Conservation (phyloP, 2,329 filamentous ascomycete species). For the Trichophyton simii region DNA sequence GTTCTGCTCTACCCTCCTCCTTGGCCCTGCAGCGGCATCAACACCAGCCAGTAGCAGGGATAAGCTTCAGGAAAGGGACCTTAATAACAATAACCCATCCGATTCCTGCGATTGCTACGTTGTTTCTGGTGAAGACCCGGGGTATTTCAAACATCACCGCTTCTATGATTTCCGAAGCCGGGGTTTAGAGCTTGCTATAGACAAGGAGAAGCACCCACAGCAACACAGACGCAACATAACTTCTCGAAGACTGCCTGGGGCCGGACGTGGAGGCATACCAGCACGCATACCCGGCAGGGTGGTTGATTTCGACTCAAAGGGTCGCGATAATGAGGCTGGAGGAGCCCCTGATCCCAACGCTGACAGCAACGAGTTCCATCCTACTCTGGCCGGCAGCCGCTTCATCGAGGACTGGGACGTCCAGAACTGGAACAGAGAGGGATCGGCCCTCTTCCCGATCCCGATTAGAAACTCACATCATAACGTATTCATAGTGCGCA, state of each 20-base stretch:
- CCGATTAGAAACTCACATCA: conserved; percentile 35
- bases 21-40: background rate
- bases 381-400: conserved; percentile 5
- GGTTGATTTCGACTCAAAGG: background rate
- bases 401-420: conserved; percentile 27
- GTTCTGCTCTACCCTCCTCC: background rate
- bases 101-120: conserved; percentile 37
- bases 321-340: background rate
- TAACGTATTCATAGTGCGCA: conserved; percentile 36
- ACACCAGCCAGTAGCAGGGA: too few relatives aligned
- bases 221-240: background rate
- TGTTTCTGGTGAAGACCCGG: conserved; percentile 30
- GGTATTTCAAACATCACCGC: conserved; percentile 40
- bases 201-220: background rate
- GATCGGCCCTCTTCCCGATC: conserved; percentile 27
- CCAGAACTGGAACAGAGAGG: conserved; percentile 35
- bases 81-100: background rate
- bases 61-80: background rate
- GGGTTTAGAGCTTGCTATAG: background rate
- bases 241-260: background rate
- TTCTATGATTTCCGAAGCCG: conserved; percentile 39
- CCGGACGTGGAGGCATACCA: background rate
- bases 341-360: background rate
- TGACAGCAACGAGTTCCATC: conserved; percentile 4
- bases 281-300: background rate